These are phyloP conservation scores for Russula griseocarnosa DNA, from an alignment of 768 basidiomycete species.

Conservation along the genomic window DNA sequence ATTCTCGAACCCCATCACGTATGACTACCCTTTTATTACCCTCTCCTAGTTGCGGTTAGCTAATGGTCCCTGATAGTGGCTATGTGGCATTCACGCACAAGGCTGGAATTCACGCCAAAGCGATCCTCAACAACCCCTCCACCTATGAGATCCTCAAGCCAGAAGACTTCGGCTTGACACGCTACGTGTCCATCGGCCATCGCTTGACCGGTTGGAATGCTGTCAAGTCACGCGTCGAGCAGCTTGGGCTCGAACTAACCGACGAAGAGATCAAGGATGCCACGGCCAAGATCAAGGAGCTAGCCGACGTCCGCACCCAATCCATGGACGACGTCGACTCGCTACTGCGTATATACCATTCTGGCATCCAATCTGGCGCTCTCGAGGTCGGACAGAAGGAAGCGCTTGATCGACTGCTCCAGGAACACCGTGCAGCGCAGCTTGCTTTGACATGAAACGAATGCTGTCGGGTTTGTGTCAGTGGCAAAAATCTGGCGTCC, in stretches of 20 bases:
- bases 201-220: conserved; percentile 99
- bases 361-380: conserved; percentile 86
- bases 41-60: neutral
- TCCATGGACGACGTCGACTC: conserved; percentile 99
- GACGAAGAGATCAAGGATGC: conserved; percentile 99
- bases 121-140: conserved; percentile 97
- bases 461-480: neutral
- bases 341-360: conserved; percentile 92
- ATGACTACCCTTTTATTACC: conserved; percentile 31
- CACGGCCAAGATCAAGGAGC: conserved; percentile 98
- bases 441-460: conserved; percentile 9
- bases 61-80: conserved; percentile 50
- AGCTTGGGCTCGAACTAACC: conserved; percentile 81
- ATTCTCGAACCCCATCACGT: conserved; percentile 95
- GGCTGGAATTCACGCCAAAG: conserved; percentile 99
- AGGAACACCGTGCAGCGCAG: conserved; percentile 58
- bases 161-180: conserved; percentile 95
- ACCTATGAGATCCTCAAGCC: conserved; percentile 99
- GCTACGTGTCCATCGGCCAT: conserved; percentile 97
- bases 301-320: conserved; percentile 96
- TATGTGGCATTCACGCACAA: conserved; percentile 99
- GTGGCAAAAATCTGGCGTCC: conserved; percentile 10
- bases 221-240: conserved; percentile 98
- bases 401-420: conserved; percentile 81
- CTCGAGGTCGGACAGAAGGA: conserved; percentile 93